phyloP scores from a whole-genome alignment of 805 yeast genomes.

The Blastobotrys muscicola region DNA sequence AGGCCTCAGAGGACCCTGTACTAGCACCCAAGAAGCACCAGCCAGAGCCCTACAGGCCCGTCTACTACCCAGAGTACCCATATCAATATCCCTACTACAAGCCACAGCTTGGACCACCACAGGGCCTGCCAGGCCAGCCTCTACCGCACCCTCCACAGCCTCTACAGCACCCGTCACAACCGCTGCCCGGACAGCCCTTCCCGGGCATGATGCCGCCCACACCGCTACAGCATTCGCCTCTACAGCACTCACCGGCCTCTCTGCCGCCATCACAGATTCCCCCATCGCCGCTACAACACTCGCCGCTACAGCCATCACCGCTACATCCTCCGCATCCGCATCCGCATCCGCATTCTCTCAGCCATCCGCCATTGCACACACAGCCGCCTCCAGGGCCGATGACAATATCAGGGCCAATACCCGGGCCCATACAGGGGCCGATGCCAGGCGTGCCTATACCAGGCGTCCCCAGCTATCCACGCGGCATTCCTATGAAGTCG shows the following conservation, averaged over 20 bases:
- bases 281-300: background rate
- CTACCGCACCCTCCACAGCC: conserved; percentile 3
- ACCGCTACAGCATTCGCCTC: background rate
- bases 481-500: background rate
- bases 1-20: too few relatives aligned
- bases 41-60: too few relatives aligned
- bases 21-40: too few relatives aligned
- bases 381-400: background rate
- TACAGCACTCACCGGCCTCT: background rate
- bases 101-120: conserved; percentile 1
- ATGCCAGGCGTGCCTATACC: background rate
- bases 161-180: background rate
- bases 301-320: background rate
- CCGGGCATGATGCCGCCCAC: background rate
- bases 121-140: too few relatives aligned
- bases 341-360: background rate
- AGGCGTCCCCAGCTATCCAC: background rate
- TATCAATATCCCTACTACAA: too few relatives aligned
- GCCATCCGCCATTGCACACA: background rate
- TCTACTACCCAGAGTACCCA: too few relatives aligned
- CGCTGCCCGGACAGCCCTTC: background rate
- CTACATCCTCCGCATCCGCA: background rate
- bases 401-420: background rate
- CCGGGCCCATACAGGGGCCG: too few relatives aligned
- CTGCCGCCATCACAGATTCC: too few relatives aligned